Evolutionary conservation across 176 grass and related monocot species (phyloP).

Genomic region (Raddia guianensis): DNA sequence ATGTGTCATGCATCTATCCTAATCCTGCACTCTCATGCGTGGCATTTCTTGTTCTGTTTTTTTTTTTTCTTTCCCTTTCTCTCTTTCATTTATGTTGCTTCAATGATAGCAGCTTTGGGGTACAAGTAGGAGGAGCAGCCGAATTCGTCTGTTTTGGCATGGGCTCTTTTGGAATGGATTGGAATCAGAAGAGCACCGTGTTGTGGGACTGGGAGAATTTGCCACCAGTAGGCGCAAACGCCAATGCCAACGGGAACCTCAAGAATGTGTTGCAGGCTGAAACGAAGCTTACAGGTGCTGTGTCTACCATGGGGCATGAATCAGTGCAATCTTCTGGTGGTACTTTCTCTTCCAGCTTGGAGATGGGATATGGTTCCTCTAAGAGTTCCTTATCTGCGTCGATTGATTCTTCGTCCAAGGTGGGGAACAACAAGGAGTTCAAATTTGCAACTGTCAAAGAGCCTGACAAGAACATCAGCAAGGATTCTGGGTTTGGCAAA

Average conservation of each 20-base stretch:
- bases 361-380: slow-evolving; percentile 54
- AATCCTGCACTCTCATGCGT: neutral
- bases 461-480: slow-evolving; percentile 12
- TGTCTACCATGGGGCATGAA: slow-evolving; percentile 28
- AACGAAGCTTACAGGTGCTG: slow-evolving; percentile 24
- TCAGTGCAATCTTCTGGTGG: slow-evolving; percentile 39
- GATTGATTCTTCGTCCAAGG: slow-evolving; percentile 46
- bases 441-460: slow-evolving; percentile 42
- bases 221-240: neutral
- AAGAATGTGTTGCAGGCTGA: slow-evolving; percentile 37
- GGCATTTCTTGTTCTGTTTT: neutral
- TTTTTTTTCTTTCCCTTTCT: neutral
- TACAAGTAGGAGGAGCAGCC: slow-evolving; percentile 23
- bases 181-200: slow-evolving; percentile 49
- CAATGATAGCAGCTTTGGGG: slow-evolving; percentile 27
- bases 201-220: slow-evolving; percentile 65
- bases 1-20: slow-evolving; percentile 13
- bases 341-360: slow-evolving; percentile 54
- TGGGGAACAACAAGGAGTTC: slow-evolving; percentile 44
- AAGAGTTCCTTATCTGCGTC: slow-evolving; percentile 56
- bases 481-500: slow-evolving; percentile 21
- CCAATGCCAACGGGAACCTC: slow-evolving; percentile 9
- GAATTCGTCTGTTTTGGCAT: slow-evolving; percentile 28
- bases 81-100: slow-evolving; percentile 26
- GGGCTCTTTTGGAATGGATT: slow-evolving; percentile 63